Conservation (phyloP, 108 stramenopile species). For the Nannochloropsis oceanica region DNA sequence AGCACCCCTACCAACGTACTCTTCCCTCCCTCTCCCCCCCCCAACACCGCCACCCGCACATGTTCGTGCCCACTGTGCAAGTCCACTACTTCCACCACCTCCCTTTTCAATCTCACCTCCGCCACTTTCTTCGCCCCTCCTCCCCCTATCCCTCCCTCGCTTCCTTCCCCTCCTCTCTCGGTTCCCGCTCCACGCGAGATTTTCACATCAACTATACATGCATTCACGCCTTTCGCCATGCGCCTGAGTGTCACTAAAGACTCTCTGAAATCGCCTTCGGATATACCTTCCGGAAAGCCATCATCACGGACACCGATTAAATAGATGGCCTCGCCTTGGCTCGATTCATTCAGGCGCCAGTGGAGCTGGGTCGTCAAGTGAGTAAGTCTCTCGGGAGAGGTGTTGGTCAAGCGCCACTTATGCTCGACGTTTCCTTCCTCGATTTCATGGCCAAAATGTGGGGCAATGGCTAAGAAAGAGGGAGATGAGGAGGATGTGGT, state of each 20-base stretch:
- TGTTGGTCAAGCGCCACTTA: slow-evolving; percentile 34
- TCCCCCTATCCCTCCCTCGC: slow-evolving; percentile 4
- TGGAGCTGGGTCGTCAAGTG: slow-evolving; percentile 44
- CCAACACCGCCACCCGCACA: slow-evolving; percentile 24
- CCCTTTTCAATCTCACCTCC: slow-evolving; percentile 1
- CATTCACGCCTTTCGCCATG: slow-evolving; percentile 30
- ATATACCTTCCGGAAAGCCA: slow-evolving; percentile 29
- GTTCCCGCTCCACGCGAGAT: neutral
- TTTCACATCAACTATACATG: neutral
- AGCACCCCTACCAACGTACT: slow-evolving; percentile 45
- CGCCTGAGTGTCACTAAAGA: slow-evolving; percentile 26
- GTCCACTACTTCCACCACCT: neutral
- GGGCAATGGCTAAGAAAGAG: neutral
- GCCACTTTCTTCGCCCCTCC: slow-evolving; percentile 13
- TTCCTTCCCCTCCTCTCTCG: neutral
- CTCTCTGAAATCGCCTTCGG: slow-evolving; percentile 26
- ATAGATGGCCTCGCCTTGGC: slow-evolving; percentile 33
- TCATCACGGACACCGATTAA: slow-evolving; percentile 38
- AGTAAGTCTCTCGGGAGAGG: slow-evolving; percentile 12
- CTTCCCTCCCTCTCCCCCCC: slow-evolving; percentile 39
- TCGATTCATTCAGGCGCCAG: slow-evolving; percentile 44
- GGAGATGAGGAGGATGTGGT: neutral
- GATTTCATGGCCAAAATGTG: slow-evolving; percentile 20
- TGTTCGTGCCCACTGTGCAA: slow-evolving; percentile 9
- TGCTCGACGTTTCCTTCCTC: slow-evolving; percentile 47